A percentile compares a stretch with the other conserved stretches of the same genome.
phyloP scores from a whole-genome alignment of 768 basidiomycete species.

The Chiua virens region DNA sequence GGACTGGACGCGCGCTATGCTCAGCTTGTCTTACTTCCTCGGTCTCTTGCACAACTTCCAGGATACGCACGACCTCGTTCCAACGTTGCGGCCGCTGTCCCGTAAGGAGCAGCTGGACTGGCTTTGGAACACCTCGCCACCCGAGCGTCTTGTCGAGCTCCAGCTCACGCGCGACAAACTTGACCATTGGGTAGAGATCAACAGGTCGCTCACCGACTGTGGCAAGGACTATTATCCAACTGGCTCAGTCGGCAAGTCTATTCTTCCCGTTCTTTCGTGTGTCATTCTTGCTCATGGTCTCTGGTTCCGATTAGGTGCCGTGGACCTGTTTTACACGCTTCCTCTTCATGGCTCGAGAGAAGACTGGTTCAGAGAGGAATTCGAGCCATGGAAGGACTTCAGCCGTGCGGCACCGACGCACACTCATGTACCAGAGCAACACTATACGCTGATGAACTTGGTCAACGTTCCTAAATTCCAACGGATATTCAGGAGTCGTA shows the following conservation, averaged over 20 bases:
- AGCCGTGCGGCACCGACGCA: slow-evolving; percentile 12
- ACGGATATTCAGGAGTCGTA: slow-evolving; percentile 20
- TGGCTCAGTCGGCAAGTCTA: slow-evolving; percentile 21
- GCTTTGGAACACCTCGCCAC: slow-evolving; percentile 19
- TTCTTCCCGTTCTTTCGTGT: neutral
- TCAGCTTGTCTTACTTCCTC: slow-evolving; percentile 42
- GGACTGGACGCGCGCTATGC: slow-evolving; percentile 38
- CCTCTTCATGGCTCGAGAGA: slow-evolving; percentile 2
- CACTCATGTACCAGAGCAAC: slow-evolving; percentile 13
- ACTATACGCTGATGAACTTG: slow-evolving; percentile 27
- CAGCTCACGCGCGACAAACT: slow-evolving; percentile 23
- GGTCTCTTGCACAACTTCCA: slow-evolving; percentile 26
- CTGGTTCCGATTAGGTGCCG: neutral
- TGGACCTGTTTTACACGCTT: slow-evolving; percentile 18
- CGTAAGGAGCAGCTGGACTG: slow-evolving; percentile 19
- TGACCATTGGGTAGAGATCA: slow-evolving; percentile 23
- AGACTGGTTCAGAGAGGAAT: slow-evolving; percentile 22
- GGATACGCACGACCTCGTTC: slow-evolving; percentile 14
- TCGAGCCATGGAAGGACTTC: slow-evolving; percentile 20
- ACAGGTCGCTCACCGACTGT: slow-evolving; percentile 21
- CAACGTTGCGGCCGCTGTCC: slow-evolving; percentile 14
- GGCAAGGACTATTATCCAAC: slow-evolving; percentile 16
- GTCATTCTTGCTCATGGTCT: neutral
- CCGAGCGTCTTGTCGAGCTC: slow-evolving; percentile 20
- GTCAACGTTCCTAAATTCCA: slow-evolving; percentile 27